Evolutionary conservation across 805 yeast genomes (phyloP).

Genomic region (Candida peoriensis): DNA sequence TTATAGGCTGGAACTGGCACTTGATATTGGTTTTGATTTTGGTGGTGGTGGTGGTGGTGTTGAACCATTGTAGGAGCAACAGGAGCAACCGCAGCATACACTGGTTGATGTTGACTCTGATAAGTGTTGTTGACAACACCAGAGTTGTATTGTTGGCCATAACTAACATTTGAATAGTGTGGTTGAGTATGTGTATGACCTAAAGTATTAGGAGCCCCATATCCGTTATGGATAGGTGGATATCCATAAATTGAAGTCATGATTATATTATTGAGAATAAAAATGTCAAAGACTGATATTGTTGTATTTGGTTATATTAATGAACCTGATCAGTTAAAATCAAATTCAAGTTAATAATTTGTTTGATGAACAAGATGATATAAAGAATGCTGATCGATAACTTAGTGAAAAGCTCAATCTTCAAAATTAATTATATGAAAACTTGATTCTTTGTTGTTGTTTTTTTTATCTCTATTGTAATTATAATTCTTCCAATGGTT

Average conservation of each 20-base stretch:
- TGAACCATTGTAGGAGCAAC: too few species aligned
- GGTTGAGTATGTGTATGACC: neutral
- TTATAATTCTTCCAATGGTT: too few species aligned
- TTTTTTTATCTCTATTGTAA: too few species aligned
- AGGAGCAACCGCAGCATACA: slow-evolving; percentile 4
- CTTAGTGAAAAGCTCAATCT: slow-evolving; percentile 39
- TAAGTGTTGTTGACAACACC: neutral
- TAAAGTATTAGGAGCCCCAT: neutral
- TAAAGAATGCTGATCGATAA: slow-evolving; percentile 26
- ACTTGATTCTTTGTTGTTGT: neutral
- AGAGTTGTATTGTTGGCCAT: neutral
- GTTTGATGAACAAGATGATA: neutral
- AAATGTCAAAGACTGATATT: too few species aligned
- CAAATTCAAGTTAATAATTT: too few species aligned
- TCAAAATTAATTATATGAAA: neutral
- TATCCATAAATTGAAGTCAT: slow-evolving; percentile 21
- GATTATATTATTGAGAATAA: slow-evolving; percentile 5
- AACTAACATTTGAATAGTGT: neutral
- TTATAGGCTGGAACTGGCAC: slow-evolving; percentile 10
- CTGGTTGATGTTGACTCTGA: neutral
- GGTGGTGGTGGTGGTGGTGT: too few species aligned
- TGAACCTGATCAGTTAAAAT: too few species aligned
- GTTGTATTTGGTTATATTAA: too few species aligned
- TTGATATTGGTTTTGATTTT: too few species aligned
- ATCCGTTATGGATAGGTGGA: slow-evolving; percentile 8